Percentiles rank a stretch among this genome's conserved stretches.
Conservation (phyloP, 2,329 filamentous ascomycete species). For the Pezicula carpinea region DNA sequence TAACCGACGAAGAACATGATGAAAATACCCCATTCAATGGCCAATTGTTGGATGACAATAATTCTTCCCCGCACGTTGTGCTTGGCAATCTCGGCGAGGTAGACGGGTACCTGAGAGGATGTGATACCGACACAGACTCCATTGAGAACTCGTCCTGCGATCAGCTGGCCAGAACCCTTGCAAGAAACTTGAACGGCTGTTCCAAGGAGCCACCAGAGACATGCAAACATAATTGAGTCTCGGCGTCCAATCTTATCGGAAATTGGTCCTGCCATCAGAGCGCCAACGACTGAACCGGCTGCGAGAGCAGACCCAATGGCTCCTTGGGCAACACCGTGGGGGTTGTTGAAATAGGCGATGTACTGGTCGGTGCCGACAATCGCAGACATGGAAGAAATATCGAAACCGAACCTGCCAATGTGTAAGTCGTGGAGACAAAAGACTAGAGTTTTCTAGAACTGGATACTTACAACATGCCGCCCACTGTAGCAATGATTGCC, state of each 20-base stretch:
- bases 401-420: conserved; percentile 44
- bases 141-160: conserved; percentile 66
- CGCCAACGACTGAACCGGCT: conserved; percentile 43
- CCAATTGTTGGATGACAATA: conserved; percentile 41
- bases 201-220: conserved; percentile 40
- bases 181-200: conserved; percentile 46
- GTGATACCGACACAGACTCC: conserved; percentile 68
- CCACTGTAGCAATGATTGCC: conserved; percentile 41
- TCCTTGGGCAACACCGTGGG: conserved; percentile 33
- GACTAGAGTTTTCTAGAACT: not conserved
- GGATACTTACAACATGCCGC: conserved; percentile 39
- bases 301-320: conserved; percentile 45
- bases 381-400: conserved; percentile 50
- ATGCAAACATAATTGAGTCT: conserved; percentile 40
- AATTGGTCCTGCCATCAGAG: conserved; percentile 37
- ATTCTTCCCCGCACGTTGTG: conserved; percentile 37
- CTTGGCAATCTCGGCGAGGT: conserved; percentile 56
- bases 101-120: conserved; percentile 68
- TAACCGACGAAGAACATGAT: conserved; percentile 46
- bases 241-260: conserved; percentile 43
- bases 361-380: conserved; percentile 47
- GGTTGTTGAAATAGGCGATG: conserved; percentile 45
- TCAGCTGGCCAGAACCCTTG: conserved; percentile 59
- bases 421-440: not conserved
- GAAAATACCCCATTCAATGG: conserved; percentile 42